phyloP scores from a whole-genome alignment of 2,329 filamentous ascomycete genomes.

The Blastomyces emzantsi region DNA sequence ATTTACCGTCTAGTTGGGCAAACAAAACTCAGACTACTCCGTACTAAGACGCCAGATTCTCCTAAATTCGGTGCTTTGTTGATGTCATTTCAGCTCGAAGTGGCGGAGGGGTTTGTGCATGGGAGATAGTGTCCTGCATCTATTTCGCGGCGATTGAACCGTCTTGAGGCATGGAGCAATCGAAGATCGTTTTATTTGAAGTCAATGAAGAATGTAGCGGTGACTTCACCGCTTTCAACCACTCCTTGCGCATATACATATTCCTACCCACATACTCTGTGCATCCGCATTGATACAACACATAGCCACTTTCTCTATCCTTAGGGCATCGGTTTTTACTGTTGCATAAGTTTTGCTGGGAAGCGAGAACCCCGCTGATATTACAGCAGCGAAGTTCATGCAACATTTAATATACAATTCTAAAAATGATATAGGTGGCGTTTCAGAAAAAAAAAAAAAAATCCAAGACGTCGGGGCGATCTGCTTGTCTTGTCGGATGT shows the following conservation, averaged over 20 bases:
- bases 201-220: background rate
- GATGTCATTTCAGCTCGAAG: background rate
- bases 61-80: background rate
- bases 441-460: background rate
- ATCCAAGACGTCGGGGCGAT: background rate
- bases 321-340: background rate
- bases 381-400: background rate
- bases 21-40: background rate
- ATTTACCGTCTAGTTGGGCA: background rate
- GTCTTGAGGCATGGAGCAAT: background rate
- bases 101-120: background rate
- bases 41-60: background rate
- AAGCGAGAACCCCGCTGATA: background rate
- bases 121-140: background rate
- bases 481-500: background rate
- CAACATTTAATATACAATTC: background rate
- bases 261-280: background rate
- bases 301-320: background rate
- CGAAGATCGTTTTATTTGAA: background rate
- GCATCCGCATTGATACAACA: background rate
- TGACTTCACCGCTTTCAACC: conserved; percentile 9
- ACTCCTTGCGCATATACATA: background rate
- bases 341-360: background rate
- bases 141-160: conserved; percentile 1
- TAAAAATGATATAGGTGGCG: background rate